A percentile compares a stretch with the other conserved stretches of the same genome.
These are phyloP conservation scores for Chrysanthemum seticuspe DNA, from an alignment of 129 eudicot species.

Conservation along the genomic window DNA sequence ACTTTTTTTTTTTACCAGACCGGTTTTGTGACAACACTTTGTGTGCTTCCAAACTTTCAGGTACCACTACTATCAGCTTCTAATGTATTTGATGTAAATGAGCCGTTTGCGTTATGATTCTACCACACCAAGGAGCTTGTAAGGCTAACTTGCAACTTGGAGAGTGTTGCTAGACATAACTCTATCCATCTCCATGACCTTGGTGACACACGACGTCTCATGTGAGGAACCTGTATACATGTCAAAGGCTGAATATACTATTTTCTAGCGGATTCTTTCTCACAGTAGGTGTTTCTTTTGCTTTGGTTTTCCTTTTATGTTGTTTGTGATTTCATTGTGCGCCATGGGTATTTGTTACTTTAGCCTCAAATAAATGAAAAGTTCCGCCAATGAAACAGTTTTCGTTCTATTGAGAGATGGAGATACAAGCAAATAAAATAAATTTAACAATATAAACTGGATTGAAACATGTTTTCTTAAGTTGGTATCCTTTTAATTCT, in stretches of 20 bases:
- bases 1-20: no score
- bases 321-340: neutral
- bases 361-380: neutral
- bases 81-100: slow-evolving; percentile 38
- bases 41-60: slow-evolving; percentile 35
- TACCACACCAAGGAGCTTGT: slow-evolving; percentile 4
- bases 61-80: slow-evolving; percentile 60
- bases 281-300: neutral
- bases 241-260: neutral
- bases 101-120: slow-evolving; percentile 25
- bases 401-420: no score
- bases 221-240: neutral
- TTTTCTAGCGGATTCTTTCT: neutral
- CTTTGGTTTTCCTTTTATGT: slow-evolving; percentile 5
- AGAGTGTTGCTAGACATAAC: slow-evolving; percentile 4
- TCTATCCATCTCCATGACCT: slow-evolving; percentile 4
- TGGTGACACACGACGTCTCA: neutral
- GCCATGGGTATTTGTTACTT: slow-evolving; percentile 4
- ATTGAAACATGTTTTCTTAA: no score
- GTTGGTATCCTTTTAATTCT: no score
- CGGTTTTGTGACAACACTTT: neutral
- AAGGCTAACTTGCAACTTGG: neutral
- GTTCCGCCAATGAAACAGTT: no score
- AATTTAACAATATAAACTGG: no score
- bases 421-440: no score